Evolutionary conservation across 345 rosid genomes (phyloP).

Genomic region (Arabidopsis arenosa): DNA sequence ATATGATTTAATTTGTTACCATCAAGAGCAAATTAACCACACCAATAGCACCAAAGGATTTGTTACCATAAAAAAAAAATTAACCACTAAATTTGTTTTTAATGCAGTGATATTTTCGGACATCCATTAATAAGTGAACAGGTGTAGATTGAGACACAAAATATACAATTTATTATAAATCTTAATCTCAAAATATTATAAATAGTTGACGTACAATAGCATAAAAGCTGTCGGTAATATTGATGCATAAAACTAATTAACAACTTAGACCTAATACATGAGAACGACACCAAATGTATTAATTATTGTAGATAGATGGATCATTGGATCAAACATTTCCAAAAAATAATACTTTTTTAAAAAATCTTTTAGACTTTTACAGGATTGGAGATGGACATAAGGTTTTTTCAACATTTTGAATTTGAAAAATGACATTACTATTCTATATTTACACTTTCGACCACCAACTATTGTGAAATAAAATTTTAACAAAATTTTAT

Average conservation of each 20-base stretch:
- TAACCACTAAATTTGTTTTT: too few relatives aligned
- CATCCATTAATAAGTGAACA: not conserved
- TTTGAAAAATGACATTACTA: constrained; percentile 5
- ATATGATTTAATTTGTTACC: too few relatives aligned
- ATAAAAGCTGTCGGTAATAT: constrained; percentile 37
- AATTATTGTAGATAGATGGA: not conserved
- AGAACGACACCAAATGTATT: constrained; percentile 25
- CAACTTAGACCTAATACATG: constrained; percentile 39
- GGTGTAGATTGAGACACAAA: not conserved
- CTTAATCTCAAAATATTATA: not conserved
- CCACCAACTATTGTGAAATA: constrained; percentile 28
- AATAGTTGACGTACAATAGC: not conserved
- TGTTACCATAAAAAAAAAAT: too few relatives aligned
- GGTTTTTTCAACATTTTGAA: not conserved
- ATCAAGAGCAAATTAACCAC: too few relatives aligned
- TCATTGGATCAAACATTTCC: constrained; percentile 15
- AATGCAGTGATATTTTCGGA: not conserved
- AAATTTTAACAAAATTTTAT: constrained; percentile 4
- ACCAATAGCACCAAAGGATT: too few relatives aligned
- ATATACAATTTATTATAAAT: not conserved
- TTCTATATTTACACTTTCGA: constrained; percentile 14
- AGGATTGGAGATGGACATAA: constrained; percentile 11
- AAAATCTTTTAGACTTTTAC: constrained; percentile 5
- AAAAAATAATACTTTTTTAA: not conserved
- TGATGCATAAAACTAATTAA: constrained; percentile 32